A percentile compares a stretch with the other conserved stretches of the same genome.
Conservation (phyloP, 768 basidiomycete genomes). For the Phanerochaete sordida region DNA sequence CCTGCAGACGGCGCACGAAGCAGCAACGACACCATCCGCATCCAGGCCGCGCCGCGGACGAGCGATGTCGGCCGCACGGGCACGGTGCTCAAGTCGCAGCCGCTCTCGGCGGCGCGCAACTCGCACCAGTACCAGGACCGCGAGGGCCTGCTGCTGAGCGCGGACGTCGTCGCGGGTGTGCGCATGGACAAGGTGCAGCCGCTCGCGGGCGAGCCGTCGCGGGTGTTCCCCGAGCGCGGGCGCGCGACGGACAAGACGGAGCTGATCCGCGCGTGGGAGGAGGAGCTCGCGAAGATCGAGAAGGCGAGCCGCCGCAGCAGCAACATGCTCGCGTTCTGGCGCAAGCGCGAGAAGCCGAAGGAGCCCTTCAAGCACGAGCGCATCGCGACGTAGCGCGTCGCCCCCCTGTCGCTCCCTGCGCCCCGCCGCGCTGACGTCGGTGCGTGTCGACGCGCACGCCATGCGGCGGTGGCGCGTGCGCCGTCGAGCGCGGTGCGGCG, state of each 20-base stretch:
- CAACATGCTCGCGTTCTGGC: neutral
- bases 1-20: neutral
- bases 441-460: neutral
- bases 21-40: neutral
- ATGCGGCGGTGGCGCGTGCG: neutral
- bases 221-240: neutral
- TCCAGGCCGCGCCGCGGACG: neutral
- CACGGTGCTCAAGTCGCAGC: neutral
- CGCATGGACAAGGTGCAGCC: constrained; percentile 11
- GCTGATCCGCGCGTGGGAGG: constrained; percentile 62
- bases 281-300: constrained; percentile 72
- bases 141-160: neutral
- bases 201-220: neutral
- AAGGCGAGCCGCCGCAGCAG: constrained; percentile 38
- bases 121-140: neutral
- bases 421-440: neutral
- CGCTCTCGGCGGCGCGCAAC: neutral
- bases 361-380: neutral
- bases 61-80: constrained; percentile 3
- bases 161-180: constrained; percentile 2
- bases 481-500: neutral
- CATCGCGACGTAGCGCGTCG: neutral
- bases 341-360: neutral
- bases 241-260: constrained; percentile 15
- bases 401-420: neutral